Evolutionary conservation across 192 early-diverging fungal genomes (phyloP).

Genomic region (Podila horticola): DNA sequence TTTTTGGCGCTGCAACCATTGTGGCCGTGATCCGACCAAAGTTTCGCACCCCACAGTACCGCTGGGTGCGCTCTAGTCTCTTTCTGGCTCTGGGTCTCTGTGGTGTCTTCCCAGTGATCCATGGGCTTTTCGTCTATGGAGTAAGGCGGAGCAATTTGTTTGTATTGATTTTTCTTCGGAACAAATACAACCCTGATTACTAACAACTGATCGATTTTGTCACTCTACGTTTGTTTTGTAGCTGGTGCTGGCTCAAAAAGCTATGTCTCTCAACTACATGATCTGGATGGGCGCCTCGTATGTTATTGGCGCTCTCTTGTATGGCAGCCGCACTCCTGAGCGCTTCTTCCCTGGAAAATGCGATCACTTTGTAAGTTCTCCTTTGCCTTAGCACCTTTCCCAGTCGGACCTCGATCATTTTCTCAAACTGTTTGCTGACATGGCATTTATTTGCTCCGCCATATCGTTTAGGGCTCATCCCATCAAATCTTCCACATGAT

Average conservation of each 20-base stretch:
- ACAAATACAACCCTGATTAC: neutral
- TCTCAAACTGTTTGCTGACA: no score
- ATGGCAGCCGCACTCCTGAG: conserved; percentile 89
- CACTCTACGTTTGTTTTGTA: conserved; percentile 6
- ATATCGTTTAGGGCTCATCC: conserved; percentile 63
- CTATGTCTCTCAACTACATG: conserved; percentile 72
- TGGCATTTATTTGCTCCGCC: neutral
- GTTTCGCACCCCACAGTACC: conserved; percentile 80
- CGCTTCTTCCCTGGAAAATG: conserved; percentile 85
- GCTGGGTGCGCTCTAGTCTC: conserved; percentile 78
- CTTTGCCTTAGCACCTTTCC: no score
- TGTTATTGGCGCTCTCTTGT: conserved; percentile 85
- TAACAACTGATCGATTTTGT: neutral
- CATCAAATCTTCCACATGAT: conserved; percentile 94
- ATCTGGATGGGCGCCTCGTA: conserved; percentile 82
- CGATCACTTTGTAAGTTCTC: conserved; percentile 73
- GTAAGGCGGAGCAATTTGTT: conserved; percentile 42
- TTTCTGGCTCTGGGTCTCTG: conserved; percentile 87
- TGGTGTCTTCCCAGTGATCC: conserved; percentile 77
- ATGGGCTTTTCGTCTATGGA: conserved; percentile 73
- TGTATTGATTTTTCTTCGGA: neutral
- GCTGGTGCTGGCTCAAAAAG: conserved; percentile 50
- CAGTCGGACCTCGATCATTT: no score
- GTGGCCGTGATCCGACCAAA: conserved; percentile 67
- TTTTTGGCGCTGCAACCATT: conserved; percentile 72